These are phyloP conservation scores for Podaxis mareebaensis DNA, from an alignment of 768 basidiomycete genomes.

Conservation along the genomic window DNA sequence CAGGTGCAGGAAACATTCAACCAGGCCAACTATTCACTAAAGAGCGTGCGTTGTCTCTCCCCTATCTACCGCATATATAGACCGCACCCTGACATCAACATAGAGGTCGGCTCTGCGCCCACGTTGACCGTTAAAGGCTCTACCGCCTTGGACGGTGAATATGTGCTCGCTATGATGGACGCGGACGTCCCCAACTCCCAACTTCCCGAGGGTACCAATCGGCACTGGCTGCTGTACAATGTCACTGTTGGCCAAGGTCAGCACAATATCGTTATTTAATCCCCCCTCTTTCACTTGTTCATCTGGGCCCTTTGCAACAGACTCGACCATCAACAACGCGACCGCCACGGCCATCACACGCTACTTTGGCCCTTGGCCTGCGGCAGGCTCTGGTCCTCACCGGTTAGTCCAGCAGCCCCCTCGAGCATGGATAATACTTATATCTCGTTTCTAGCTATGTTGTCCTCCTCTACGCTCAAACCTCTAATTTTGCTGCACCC, in stretches of 20 bases:
- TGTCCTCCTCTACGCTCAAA: slow-evolving; percentile 65
- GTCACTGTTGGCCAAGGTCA: slow-evolving; percentile 39
- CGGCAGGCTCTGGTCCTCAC: slow-evolving; percentile 71
- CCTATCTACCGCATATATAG: background rate
- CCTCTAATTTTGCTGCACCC: slow-evolving; percentile 61
- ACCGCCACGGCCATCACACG: slow-evolving; percentile 54
- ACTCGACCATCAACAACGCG: slow-evolving; percentile 39
- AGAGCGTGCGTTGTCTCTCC: slow-evolving; percentile 46
- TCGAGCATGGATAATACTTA: background rate
- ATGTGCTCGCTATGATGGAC: slow-evolving; percentile 76
- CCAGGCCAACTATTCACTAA: slow-evolving; percentile 61
- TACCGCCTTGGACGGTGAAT: slow-evolving; percentile 51
- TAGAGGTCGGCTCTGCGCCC: slow-evolving; percentile 62
- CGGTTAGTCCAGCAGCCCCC: slow-evolving; percentile 40
- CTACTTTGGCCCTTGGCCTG: slow-evolving; percentile 74
- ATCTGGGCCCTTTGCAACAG: slow-evolving; percentile 20
- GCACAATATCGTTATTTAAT: slow-evolving; percentile 29
- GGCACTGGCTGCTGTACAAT: slow-evolving; percentile 81
- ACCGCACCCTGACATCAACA: background rate
- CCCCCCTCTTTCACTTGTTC: background rate
- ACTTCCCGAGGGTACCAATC: slow-evolving; percentile 57
- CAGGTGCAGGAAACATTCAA: slow-evolving; percentile 46
- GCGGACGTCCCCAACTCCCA: slow-evolving; percentile 67
- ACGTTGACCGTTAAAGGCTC: slow-evolving; percentile 50
- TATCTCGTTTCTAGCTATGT: slow-evolving; percentile 52